Evolutionary conservation across 2,329 filamentous ascomycete species (phyloP), one percentile per base, ranked within the genome.

Genomic region (Fusarium palustre): DNA sequence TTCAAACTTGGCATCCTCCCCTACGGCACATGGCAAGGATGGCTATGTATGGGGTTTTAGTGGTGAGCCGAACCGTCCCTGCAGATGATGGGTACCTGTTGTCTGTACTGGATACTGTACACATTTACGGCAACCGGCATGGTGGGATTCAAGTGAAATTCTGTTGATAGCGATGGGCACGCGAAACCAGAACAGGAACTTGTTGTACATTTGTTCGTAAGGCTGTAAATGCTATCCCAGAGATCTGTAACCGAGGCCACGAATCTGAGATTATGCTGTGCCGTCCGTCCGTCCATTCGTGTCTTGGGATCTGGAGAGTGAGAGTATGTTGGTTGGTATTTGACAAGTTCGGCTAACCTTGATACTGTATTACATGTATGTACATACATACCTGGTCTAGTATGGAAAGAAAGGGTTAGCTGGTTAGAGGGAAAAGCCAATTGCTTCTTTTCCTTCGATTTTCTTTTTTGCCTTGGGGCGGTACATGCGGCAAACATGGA

Each of bases 1-100:
- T 54, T 41, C 66, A 63, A 66, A 69, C 66, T 66, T 66, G 66
- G 66, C 61, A 65, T 20, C 28, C 43, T n/a, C 47, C 63, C 58
- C 41, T 33, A 38, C 57, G 41, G 64, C 65, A 65, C 65, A 68
- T 65, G 64, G 49, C 65, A 68, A 18, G 47, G 47, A 50, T 50
- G 47, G 22, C 22, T 50, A 39, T 50, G 39, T 54, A 64, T 65
- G 62, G 62, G 38, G 55, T 62, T 57, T 34, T 33, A 53, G 60
- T 57, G 60, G 55, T 53, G 60, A 47, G 57, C 41, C 38, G 33
- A 43, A 55, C 38, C 39, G 66, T 69, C 66, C 66, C 66, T 69
- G 66, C 66, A 69, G 66, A 43, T 43, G 30, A 65, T 22, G 38
- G 28, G 34, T 18, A 25, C 46, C 20, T 33, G 18, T 15, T 24